These are phyloP conservation scores for Cryptococcus sp. DNA, from an alignment of 1,284 basidiomycete species.

Conservation along the genomic window DNA sequence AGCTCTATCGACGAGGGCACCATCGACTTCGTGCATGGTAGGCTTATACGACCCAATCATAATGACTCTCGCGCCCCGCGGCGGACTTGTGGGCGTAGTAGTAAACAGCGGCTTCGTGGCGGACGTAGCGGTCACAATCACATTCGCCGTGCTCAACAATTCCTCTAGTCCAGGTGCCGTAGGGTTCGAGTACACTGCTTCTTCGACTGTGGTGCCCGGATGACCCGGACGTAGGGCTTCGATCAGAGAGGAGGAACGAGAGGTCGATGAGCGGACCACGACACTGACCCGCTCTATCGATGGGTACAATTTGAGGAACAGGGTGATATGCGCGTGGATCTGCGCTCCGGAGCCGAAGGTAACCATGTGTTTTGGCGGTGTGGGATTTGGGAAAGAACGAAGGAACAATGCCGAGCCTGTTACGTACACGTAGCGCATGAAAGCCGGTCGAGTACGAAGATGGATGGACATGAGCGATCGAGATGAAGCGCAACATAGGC, in stretches of 20 bases:
- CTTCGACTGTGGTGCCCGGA: slow-evolving; percentile 47
- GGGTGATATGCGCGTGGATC: slow-evolving; percentile 65
- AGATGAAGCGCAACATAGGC: no score
- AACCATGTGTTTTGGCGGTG: slow-evolving; percentile 57
- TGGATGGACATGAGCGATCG: slow-evolving; percentile 1
- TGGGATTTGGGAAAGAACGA: slow-evolving; percentile 55
- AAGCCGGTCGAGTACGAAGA: no score
- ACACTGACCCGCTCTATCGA: slow-evolving; percentile 63
- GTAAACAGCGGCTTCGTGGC: slow-evolving; percentile 69
- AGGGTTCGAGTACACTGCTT: slow-evolving; percentile 1
- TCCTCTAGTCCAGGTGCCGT: slow-evolving; percentile 23
- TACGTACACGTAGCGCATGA: no score
- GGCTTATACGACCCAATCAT: slow-evolving; percentile 80
- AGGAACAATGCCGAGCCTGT: slow-evolving; percentile 73
- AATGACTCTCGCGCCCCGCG: slow-evolving; percentile 66
- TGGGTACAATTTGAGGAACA: slow-evolving; percentile 64
- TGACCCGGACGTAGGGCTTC: slow-evolving; percentile 55
- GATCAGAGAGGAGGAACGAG: slow-evolving; percentile 58
- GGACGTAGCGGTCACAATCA: slow-evolving; percentile 68
- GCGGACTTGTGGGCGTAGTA: slow-evolving; percentile 15
- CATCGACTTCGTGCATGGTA: slow-evolving; percentile 73
- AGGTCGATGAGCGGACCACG: slow-evolving; percentile 65
- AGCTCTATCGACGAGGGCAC: slow-evolving; percentile 60
- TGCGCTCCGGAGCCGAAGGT: slow-evolving; percentile 72
- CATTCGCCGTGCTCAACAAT: slow-evolving; percentile 39